These are phyloP conservation scores for Xerocomus spinulosus DNA, from an alignment of 768 basidiomycete species.

Conservation along the genomic window DNA sequence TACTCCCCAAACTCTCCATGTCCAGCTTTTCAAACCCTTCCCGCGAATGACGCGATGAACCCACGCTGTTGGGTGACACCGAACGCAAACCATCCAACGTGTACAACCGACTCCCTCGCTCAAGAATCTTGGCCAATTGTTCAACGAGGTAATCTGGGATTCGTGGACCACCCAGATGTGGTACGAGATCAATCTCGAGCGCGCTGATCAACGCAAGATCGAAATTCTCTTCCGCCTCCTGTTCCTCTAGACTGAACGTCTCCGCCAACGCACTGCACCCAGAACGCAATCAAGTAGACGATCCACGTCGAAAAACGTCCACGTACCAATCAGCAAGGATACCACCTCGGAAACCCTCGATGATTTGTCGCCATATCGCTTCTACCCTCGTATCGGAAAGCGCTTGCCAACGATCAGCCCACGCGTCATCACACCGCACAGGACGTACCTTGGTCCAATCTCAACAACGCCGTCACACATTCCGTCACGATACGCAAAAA, in stretches of 20 bases:
- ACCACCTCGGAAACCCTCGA: slow-evolving; percentile 77
- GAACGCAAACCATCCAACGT: slow-evolving; percentile 23
- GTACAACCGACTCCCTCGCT: slow-evolving; percentile 66
- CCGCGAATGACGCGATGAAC: slow-evolving; percentile 11
- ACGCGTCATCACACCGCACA: neutral
- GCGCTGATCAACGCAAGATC: slow-evolving; percentile 75
- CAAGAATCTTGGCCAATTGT: slow-evolving; percentile 65
- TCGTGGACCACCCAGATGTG: slow-evolving; percentile 62
- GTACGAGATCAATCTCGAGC: slow-evolving; percentile 76
- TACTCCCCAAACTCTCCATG: slow-evolving; percentile 50
- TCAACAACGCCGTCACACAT: slow-evolving; percentile 49
- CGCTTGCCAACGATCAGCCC: slow-evolving; percentile 29
- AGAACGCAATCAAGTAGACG: no score
- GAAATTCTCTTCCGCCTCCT: slow-evolving; percentile 80
- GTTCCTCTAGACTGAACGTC: slow-evolving; percentile 54
- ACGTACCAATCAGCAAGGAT: slow-evolving; percentile 82
- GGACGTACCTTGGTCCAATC: slow-evolving; percentile 47
- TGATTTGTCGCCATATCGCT: slow-evolving; percentile 79
- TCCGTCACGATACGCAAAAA: slow-evolving; percentile 74
- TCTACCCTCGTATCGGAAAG: slow-evolving; percentile 64
- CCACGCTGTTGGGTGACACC: slow-evolving; percentile 6
- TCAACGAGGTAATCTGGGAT: slow-evolving; percentile 69
- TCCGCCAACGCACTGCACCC: slow-evolving; percentile 63
- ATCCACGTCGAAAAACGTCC: no score
- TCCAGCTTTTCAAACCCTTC: slow-evolving; percentile 37